Evolutionary conservation across 306 rosid genomes (phyloP), one percentile per base, ranked within the genome.

Genomic region (Rosa rugosa): DNA sequence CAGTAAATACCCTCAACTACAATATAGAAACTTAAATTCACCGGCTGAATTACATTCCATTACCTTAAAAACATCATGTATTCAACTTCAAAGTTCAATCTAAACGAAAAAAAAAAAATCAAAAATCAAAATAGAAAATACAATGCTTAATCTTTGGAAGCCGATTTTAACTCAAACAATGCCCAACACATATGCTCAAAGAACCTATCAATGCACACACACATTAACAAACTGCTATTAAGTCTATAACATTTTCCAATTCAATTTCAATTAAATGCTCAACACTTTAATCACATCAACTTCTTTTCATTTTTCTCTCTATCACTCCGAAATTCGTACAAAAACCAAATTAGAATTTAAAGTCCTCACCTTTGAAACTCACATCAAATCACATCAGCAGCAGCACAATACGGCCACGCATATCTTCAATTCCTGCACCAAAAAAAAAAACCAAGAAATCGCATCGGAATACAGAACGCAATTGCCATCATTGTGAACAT

Each of bases 371-470:
- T 64, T 11, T 54, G 5, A 74, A 16, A 79, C 73, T 83, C 75
- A 73, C 81, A 60, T 50, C 25, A 75, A 80, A 67, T 67, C 71
- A 67, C 25, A 67, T 67, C 5, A 65, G n/a, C 23, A 65, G 14
- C 73, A 53, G n/a, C 70, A 70, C 38, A 62, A 66, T 72, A 76
- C 31, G 53, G 38, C 64, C 77, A 74, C 27, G 74, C 54, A 73
- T 75, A 65, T 63, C 49, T 41, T 42, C 79, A 67, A 63, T 36
- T 67, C 78, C 73, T 27, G 50, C 66, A 27, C 46, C 11, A 8
- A 42, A 68, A 72, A 72, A 11, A 11, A 13, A 64, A 34, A 71
- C 20, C 10, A 20, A 10, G 63, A 20, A 73, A 54, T 10, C 23
- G 13, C 69, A 66, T 66, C 71, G 47, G 71, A 66, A 66, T 0